Conservation (phyloP, 495 filamentous ascomycete genomes). For the Paragyromitra xinjiangensis region DNA sequence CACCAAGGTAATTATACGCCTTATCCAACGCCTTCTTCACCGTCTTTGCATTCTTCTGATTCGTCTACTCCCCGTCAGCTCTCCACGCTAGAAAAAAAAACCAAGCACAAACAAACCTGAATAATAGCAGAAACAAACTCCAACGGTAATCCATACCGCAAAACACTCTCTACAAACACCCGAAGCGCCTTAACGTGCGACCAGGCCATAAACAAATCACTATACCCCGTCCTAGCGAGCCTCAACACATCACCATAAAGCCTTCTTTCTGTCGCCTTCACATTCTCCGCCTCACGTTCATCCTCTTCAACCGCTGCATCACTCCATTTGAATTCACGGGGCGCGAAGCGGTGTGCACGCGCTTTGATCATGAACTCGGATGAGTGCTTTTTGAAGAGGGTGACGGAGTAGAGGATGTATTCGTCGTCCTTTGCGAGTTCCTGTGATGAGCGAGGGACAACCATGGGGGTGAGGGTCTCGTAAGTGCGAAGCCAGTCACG, state of each 20-base stretch:
- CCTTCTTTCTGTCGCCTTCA: slow-evolving; percentile 81
- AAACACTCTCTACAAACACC: slow-evolving; percentile 95
- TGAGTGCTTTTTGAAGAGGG: slow-evolving; percentile 88
- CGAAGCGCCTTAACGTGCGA: slow-evolving; percentile 87
- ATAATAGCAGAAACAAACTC: slow-evolving; percentile 85
- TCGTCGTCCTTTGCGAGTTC: slow-evolving; percentile 83
- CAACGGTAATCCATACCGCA: slow-evolving; percentile 90
- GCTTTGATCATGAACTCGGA: slow-evolving; percentile 87
- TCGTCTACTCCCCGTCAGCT: slow-evolving; percentile 70
- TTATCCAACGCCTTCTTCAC: slow-evolving; percentile 81
- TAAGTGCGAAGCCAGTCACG: slow-evolving; percentile 91
- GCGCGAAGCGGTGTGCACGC: slow-evolving; percentile 90
- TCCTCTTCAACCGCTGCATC: slow-evolving; percentile 90
- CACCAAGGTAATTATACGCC: slow-evolving; percentile 89
- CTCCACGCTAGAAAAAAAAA: neutral
- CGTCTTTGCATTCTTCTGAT: slow-evolving; percentile 80
- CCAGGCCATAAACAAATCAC: slow-evolving; percentile 94
- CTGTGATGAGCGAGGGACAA: slow-evolving; percentile 86
- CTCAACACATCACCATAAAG: slow-evolving; percentile 90
- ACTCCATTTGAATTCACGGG: slow-evolving; percentile 90
- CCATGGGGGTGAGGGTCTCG: slow-evolving; percentile 80
- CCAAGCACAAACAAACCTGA: slow-evolving; percentile 68
- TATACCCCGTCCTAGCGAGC: slow-evolving; percentile 85
- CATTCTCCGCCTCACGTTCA: slow-evolving; percentile 79
- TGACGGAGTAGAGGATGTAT: slow-evolving; percentile 86